Base-by-base conservation (phyloP, 169 alveolate species). In the Eimeria praecox region DNA sequence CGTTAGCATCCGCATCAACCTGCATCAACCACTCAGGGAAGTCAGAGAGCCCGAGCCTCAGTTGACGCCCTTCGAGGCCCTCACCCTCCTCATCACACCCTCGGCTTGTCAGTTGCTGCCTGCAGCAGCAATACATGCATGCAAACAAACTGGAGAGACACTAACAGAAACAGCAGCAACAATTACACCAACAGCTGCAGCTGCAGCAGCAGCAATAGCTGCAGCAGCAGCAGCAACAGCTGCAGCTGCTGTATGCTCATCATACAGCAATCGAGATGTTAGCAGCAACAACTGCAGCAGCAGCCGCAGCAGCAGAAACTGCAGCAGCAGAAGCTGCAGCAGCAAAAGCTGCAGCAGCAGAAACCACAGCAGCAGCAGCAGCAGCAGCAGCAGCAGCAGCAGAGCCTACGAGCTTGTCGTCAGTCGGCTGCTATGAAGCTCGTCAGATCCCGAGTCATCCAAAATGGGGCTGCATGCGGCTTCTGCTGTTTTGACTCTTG, bases 1-100 rank as follows among this genome's bases (percentile, higher is more conserved):
- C 90, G 69, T 82, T 73, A 5, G 90, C 90, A 3, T 82, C 90
- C 12, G 90, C 90, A 46, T 82, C 90, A 14, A 82, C 90, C 78
- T 59, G 92, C 92, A 86, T 54, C 44, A 86, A 59, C 92, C 77
- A 62, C 80, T 59, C 82, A 2, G 80, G 80, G 38, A 86, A 62
- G 14, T 30, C 82, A 30, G 92, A 86, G n/a, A 86, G 92, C 14
- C 77, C 82, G 33, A 62, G 30, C 40, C 77, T 12, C 92, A 86
- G 80, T 35, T 59, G 92, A 5, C 40, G 54, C 59, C 62, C 92
- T 30, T 54, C 92, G 56, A 62, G 42, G 35, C 80, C 27, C 54
- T 54, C 92, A 6, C 62, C 59, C 14, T 82, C 90, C 56, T 82
- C 90, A 49, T 82, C 90, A 59, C 82, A 18, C n/a, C 92, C 46